Conservation (phyloP, 2,329 filamentous ascomycete species). For the Trichoderma harzianum region DNA sequence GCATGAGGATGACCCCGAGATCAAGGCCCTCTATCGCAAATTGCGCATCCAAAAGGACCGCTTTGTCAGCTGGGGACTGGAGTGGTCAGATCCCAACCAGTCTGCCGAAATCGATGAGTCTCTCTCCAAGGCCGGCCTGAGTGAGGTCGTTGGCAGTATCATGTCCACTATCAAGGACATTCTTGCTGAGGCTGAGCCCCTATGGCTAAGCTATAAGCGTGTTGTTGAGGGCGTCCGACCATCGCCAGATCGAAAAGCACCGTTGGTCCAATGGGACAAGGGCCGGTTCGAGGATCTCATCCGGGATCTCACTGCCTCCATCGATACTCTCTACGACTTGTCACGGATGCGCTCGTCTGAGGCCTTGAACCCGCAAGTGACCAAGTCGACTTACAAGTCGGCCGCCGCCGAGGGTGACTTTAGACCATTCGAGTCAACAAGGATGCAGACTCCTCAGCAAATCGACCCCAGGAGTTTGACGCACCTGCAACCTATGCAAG, state of each 20-base stretch:
- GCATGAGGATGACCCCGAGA: slow-evolving; percentile 64
- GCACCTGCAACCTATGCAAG: slow-evolving; percentile 43
- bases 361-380: slow-evolving; percentile 30
- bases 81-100: slow-evolving; percentile 72
- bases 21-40: slow-evolving; percentile 69
- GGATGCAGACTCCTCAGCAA: slow-evolving; percentile 59
- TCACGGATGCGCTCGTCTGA: slow-evolving; percentile 60
- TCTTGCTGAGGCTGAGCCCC: slow-evolving; percentile 68
- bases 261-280: slow-evolving; percentile 64
- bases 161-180: slow-evolving; percentile 80
- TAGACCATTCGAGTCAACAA: slow-evolving; percentile 54
- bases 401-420: slow-evolving; percentile 40
- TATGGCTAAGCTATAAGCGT: slow-evolving; percentile 62
- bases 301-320: slow-evolving; percentile 69
- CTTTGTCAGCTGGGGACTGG: slow-evolving; percentile 73
- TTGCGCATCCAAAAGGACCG: slow-evolving; percentile 78
- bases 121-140: slow-evolving; percentile 68
- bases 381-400: slow-evolving; percentile 33
- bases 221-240: slow-evolving; percentile 38
- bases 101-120: slow-evolving; percentile 69
- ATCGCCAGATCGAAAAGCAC: slow-evolving; percentile 51
- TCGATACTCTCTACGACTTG: slow-evolving; percentile 76
- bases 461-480: slow-evolving; percentile 55
- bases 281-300: slow-evolving; percentile 72
- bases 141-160: slow-evolving; percentile 73